Conservation (phyloP, 2,329 filamentous ascomycete genomes). For the Colletotrichum cuscutae region DNA sequence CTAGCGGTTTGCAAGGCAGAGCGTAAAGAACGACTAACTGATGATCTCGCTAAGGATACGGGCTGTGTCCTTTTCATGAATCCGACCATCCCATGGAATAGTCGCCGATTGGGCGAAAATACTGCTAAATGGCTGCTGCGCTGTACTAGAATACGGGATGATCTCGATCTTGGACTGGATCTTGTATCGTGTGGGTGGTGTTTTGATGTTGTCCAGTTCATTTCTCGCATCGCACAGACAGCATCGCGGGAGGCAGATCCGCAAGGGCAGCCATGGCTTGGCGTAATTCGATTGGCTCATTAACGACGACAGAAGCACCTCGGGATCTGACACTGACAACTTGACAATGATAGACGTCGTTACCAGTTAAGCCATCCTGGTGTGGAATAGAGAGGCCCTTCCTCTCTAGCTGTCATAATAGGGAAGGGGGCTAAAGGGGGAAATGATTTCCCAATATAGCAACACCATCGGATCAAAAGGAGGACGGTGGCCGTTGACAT, state of each 20-base stretch:
- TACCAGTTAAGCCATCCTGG: neutral
- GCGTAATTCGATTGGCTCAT: slow-evolving; percentile 2
- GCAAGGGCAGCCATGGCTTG: neutral
- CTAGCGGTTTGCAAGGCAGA: neutral
- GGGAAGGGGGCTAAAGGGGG: neutral
- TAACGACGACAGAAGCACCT: neutral
- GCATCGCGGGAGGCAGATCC: slow-evolving; percentile 15
- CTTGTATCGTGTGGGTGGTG: neutral
- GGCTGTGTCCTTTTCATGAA: neutral
- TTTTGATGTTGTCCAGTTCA: slow-evolving; percentile 12
- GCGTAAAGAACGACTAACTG: neutral
- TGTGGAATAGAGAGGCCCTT: neutral
- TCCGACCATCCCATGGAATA: neutral
- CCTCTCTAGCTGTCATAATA: neutral
- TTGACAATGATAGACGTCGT: neutral
- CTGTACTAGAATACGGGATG: neutral
- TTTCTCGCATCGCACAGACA: slow-evolving; percentile 13
- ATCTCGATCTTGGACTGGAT: slow-evolving; percentile 9
- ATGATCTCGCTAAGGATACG: neutral
- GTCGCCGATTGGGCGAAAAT: neutral
- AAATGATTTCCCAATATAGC: slow-evolving; percentile 1
- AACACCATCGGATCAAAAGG: neutral
- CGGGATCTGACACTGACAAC: neutral
- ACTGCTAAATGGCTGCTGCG: neutral
- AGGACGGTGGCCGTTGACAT: slow-evolving; percentile 6